Base-by-base conservation (phyloP, 1,284 basidiomycete species). In the Microbotryomycetes sp. region DNA sequence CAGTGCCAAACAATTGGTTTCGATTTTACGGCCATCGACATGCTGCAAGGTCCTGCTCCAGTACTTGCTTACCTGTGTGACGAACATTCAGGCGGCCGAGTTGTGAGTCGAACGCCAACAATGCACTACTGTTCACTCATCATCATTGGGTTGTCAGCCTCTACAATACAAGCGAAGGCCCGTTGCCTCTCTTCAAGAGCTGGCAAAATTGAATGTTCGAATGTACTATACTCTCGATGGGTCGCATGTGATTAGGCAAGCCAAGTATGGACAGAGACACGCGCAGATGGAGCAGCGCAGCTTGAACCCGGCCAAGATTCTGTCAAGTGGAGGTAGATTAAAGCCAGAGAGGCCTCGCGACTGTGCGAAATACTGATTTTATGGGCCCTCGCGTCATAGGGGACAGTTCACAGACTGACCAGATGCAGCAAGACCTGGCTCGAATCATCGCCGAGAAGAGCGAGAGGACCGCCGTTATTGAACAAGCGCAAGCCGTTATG, bases 21-120 rank as follows among this genome's bases (percentile, higher is more conserved):
- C 69, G 85, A 93, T 64, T 85, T 85, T 1, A 94, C 87, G 70
- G 88, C 88, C 0, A 78, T 92, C 47, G 86, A 97, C 69, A 85
- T 85, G 64, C 70, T 81, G 41, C 75, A 79, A 2, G 80, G 78
- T 0, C 77, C 78, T 0, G 68, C 73, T 0, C 71, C 77, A 1
- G 76, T 81, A 30, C 72, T 79, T 45, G 72, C 73, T 0, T 81
- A 72, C 68, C 71, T 75, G 13, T 75, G 72, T 64, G 56, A 60
- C 5, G 58, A 57, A 9, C 46, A 62, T 4, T 59, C 11, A 6
- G n/a, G n/a, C 16, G 50, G 50, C 27, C 16, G 24, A n/a, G 18
- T 52, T 18, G 65, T 68, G 28, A 57, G 65, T 57, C n/a, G 9
- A 47, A 21, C 47, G 24, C 6, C 24, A 56, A 45, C 6, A 18